Evolutionary conservation across 2,329 filamentous ascomycete species (phyloP), one percentile per base, ranked within the genome.

Genomic region (Cryphonectria japonica): DNA sequence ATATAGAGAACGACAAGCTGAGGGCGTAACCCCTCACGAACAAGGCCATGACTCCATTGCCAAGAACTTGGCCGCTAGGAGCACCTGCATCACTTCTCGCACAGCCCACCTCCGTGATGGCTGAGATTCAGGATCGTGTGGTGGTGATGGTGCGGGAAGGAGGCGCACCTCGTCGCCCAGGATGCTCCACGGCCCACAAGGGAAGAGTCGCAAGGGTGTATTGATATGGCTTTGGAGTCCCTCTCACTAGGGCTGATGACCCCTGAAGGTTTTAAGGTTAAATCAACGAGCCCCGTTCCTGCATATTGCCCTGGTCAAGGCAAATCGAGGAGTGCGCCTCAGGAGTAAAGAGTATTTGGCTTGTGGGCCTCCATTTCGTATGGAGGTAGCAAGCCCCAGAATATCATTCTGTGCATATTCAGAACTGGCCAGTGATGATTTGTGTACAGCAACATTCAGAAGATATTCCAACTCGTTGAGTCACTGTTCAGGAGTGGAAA

Each of bases 11-110:
- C 29, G 59, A 22, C 39, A 41, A 66, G 66, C 69, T 61, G 69
- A 71, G 66, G 46, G 61, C 46, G 43, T 52, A 60, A 43, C 52
- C 66, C 60, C 60, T 71, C 68, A 69, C 65, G 62, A 60, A 13
- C 61, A 61, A 32, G 54, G 41, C 60, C 70, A 54, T 66, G 62
- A 32, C 66, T 34, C 66, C 70, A 71, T 66, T 41, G 70, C 70
- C 70, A 71, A 71, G 70, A 66, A 6, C 22, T 29, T 64, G n/a
- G 66, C n/a, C 54, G 66, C 69, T 61, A 57, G 65, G 50, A 67
- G 41, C 13, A 57, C 34, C 2, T 67, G 65, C 34, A 59, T 67
- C 52, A 41, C 26, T 29, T 29, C 34, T 32, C 52, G n/a, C 37
- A 60, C 54, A 29, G 66, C 29, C n/a, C 54, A 22, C 13, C 66